phyloP scores from a whole-genome alignment of 345 rosid species.

The Bretschneidera sinensis region DNA sequence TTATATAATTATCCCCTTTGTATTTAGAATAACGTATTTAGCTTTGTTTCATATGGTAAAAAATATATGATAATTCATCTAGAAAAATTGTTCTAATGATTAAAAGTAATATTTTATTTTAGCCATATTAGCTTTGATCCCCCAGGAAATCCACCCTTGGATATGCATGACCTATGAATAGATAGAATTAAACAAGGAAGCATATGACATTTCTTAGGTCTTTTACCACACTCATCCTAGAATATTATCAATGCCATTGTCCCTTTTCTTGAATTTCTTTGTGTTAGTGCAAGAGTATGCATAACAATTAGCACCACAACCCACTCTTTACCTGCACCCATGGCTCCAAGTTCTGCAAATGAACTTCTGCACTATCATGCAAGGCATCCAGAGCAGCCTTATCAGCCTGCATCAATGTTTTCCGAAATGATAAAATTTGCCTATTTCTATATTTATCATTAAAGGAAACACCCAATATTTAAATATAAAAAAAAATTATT shows the following conservation, averaged over 20 bases:
- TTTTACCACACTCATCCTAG: conserved; percentile 2
- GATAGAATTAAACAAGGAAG: conserved; percentile 13
- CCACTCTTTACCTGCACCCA: conserved; percentile 73
- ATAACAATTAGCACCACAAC: not conserved
- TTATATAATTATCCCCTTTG: no score
- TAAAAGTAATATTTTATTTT: no score
- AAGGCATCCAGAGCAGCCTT: conserved; percentile 83
- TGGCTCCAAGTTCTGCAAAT: conserved; percentile 92
- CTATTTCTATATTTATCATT: conserved; percentile 8
- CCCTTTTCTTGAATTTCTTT: no score
- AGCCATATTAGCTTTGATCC: no score
- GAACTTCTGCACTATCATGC: conserved; percentile 81
- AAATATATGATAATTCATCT: no score
- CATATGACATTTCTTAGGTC: conserved; percentile 2
- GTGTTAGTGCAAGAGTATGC: not conserved
- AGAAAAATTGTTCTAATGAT: no score
- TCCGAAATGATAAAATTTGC: conserved; percentile 8
- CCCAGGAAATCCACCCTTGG: no score
- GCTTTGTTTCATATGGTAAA: no score
- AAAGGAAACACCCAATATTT: conserved; percentile 2
- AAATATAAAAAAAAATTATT: conserved; percentile 8
- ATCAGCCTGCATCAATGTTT: conserved; percentile 59
- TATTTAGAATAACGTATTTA: no score
- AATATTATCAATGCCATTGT: no score
- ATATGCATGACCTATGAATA: conserved; percentile 1